Evolutionary conservation across 495 filamentous ascomycete genomes (phyloP), one percentile per base, ranked within the genome.

Genomic region (Penicillium paradoxum): DNA sequence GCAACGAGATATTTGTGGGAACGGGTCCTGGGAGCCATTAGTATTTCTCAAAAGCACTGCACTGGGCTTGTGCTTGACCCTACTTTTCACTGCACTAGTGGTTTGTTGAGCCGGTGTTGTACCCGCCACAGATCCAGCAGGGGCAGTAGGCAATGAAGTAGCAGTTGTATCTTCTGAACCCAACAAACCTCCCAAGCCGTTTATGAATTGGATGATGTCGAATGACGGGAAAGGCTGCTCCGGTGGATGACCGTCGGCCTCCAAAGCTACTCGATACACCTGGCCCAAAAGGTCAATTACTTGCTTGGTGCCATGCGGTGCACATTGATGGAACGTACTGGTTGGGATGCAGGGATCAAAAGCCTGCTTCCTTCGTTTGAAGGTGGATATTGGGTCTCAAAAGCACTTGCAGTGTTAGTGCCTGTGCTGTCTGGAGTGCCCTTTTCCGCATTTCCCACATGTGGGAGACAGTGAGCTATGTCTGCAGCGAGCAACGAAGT

Each of bases 191-290:
- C 51, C 54, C 38, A 75, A 48, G 49, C 55, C 53, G 46, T 62
- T 45, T 33, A 73, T 39, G 11, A 69, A 32, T 7, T 32, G 8
- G n/a, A 24, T 40, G 11, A 68, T 17, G 22, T 59, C 57, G 22
- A 65, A 38, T 2, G 58, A 65, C 13, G 60, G 71, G 37, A 71
- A 77, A 17, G 74, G 73, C 48, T 52, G 64, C 24, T 69, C 37
- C 17, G 67, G 63, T 32, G 67, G 58, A 61, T 67, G 70, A 15
- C 76, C 78, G n/a, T 72, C 65, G 11, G 63, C 61, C 29, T 79
- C 68, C 15, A 80, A 63, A 10, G 54, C 55, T 9, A 68, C 68
- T 8, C 69, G 72, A 49, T 72, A 73, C 27, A 62, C 64, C 70
- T 76, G 42, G 30, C 15, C 17, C 22, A 24, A 3, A 5, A 32